These are phyloP conservation scores for Phytopythium boreale DNA, from an alignment of 352 stramenopile genomes.

Conservation along the genomic window DNA sequence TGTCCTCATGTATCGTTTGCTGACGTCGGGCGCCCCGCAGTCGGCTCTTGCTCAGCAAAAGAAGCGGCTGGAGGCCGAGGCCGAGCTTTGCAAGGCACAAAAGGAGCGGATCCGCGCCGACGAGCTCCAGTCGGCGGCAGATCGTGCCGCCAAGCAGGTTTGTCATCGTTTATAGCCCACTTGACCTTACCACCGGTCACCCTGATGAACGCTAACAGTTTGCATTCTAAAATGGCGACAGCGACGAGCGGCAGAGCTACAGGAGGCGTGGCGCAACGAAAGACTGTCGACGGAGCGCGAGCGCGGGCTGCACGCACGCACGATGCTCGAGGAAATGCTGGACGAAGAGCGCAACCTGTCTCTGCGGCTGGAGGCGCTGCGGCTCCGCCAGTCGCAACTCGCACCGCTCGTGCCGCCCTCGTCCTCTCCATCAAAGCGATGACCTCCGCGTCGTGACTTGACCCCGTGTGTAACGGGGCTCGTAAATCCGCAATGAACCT, in stretches of 20 bases:
- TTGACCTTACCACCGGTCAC: no score
- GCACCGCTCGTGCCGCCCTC: constrained; percentile 19
- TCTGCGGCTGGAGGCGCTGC: constrained; percentile 51
- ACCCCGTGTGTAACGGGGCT: no score
- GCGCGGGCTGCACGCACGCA: constrained; percentile 34
- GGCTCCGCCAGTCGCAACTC: constrained; percentile 52
- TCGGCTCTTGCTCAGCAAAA: constrained; percentile 38
- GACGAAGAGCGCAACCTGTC: constrained; percentile 56
- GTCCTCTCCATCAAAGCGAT: background rate
- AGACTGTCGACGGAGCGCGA: constrained; percentile 34
- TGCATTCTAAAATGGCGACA: constrained; percentile 10
- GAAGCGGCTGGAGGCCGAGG: constrained; percentile 34
- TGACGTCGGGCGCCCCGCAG: constrained; percentile 12
- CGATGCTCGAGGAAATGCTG: constrained; percentile 39
- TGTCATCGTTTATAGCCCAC: background rate
- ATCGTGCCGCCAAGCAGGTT: constrained; percentile 42
- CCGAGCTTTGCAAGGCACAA: constrained; percentile 24
- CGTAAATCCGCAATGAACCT: background rate
- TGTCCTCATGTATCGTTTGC: background rate
- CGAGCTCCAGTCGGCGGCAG: constrained; percentile 29
- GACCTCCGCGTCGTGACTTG: background rate
- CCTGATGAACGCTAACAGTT: background rate
- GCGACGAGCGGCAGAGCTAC: constrained; percentile 32
- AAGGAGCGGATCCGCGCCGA: constrained; percentile 52
- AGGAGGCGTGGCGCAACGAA: constrained; percentile 35